Conservation (phyloP, 805 yeast species). For the Yamadazyma phyllophila region DNA sequence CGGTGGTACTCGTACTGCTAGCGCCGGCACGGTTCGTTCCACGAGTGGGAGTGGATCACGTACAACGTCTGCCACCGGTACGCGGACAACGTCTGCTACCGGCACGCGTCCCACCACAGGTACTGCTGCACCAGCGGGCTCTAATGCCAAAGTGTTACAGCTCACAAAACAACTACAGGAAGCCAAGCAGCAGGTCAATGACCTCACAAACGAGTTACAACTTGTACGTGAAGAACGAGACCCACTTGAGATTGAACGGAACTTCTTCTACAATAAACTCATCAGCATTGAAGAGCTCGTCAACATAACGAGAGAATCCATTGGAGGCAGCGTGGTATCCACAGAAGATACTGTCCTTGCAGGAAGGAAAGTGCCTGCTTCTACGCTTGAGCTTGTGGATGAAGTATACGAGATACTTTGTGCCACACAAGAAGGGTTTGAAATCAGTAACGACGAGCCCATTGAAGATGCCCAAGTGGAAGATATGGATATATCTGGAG, state of each 20-base stretch:
- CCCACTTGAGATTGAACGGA: slow-evolving; percentile 76
- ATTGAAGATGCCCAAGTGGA: slow-evolving; percentile 4
- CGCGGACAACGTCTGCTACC: background rate
- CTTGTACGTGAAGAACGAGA: slow-evolving; percentile 61
- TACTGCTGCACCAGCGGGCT: background rate
- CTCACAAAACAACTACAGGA: slow-evolving; percentile 30
- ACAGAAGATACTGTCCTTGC: background rate
- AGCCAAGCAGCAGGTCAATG: slow-evolving; percentile 39
- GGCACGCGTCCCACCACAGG: background rate
- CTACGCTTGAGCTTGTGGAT: slow-evolving; percentile 26
- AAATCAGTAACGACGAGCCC: slow-evolving; percentile 38
- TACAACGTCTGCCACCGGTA: background rate
- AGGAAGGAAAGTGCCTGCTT: background rate
- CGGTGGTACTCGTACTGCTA: slow-evolving; percentile 1
- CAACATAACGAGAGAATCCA: slow-evolving; percentile 46
- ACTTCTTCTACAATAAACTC: slow-evolving; percentile 85
- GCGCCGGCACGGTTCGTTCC: slow-evolving; percentile 1
- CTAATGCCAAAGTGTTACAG: slow-evolving; percentile 13
- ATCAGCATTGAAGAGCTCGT: slow-evolving; percentile 83
- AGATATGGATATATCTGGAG: slow-evolving; percentile 5
- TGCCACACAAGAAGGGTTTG: slow-evolving; percentile 79
- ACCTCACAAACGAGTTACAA: slow-evolving; percentile 48
- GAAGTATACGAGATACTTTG: slow-evolving; percentile 77
- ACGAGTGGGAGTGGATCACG: background rate
- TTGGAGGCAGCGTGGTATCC: slow-evolving; percentile 11